Base-by-base conservation (phyloP, 129 eudicot species). In the Chrysanthemum lavandulifolium region DNA sequence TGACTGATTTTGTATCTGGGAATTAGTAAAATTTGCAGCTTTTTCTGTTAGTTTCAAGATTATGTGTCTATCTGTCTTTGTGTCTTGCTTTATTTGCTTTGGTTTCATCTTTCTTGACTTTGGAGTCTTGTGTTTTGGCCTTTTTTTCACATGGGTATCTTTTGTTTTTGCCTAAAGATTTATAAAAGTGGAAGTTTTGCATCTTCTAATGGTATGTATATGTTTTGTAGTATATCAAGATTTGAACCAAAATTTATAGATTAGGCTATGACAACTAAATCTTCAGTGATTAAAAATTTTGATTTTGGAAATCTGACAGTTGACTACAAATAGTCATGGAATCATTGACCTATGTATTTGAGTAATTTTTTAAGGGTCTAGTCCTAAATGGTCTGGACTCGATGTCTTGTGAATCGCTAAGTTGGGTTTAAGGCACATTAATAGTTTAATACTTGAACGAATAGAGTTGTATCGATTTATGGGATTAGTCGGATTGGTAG, bases 71-170 rank as follows among this genome's bases (percentile, higher is more conserved):
- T 61, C 67, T 68, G 57, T 78, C 75, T 71, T 12, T 33, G 77
- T 77, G 48, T 65, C 36, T 50, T 81, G 48, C 69, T 77, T 25
- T 33, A 18, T 78, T 61, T 68, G 75, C 81, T 73, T 74, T 74
- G 79, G 72, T 72, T 81, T 65, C 70, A 68, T 78, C 79, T 80
- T 80, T 77, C 78, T 67, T 77, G 79, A 76, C 56, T 79, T 76
- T 79, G 82, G 78, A 78, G 73, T 76, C 62, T 79, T 55, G 68
- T 78, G 77, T 66, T 27, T 74, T 80, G 75, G 72, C 76, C 76
- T 70, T 77, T 25, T 36, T 50, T 29, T 36, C 76, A 54, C 54
- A 13, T 72, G 82, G 75, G 65, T 72, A 36, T 79, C 83, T 19
- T 43, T 3, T 71, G 62, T 53, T 40, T 55, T 56, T 47, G 52